phyloP scores from a whole-genome alignment of 1,284 basidiomycete species.

The Salmacisia buchloeana region DNA sequence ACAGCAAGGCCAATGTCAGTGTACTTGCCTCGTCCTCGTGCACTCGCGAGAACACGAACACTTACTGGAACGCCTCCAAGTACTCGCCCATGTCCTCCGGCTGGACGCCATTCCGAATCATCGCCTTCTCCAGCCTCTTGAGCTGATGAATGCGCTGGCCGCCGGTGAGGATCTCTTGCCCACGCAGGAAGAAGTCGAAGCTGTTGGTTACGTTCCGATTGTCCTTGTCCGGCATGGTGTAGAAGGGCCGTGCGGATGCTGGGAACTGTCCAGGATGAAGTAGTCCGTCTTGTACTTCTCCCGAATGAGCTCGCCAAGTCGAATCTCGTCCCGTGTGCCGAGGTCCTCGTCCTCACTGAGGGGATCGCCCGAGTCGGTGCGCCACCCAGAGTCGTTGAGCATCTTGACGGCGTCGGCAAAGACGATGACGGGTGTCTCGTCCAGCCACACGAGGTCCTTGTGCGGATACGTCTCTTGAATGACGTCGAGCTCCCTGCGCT shows the following conservation, averaged over 20 bases:
- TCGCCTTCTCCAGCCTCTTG: constrained; percentile 36
- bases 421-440: constrained; percentile 58
- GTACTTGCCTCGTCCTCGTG: too few species aligned
- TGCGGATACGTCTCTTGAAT: constrained; percentile 35
- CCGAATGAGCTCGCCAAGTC: constrained; percentile 79
- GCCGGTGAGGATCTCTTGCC: constrained; percentile 50
- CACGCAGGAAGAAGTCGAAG: constrained; percentile 47
- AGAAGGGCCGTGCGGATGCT: constrained; percentile 86
- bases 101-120: constrained; percentile 34
- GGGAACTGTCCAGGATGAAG: constrained; percentile 51
- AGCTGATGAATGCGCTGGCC: constrained; percentile 47
- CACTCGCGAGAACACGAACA: too few species aligned
- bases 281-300: constrained; percentile 86
- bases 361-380: constrained; percentile 36
- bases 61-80: constrained; percentile 44
- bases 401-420: constrained; percentile 84
- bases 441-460: constrained; percentile 48
- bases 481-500: constrained; percentile 26
- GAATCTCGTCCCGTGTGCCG: constrained; percentile 78
- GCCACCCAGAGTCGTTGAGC: constrained; percentile 48
- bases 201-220: constrained; percentile 41
- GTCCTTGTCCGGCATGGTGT: constrained; percentile 59
- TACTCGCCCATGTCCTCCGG: constrained; percentile 44
- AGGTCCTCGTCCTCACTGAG: constrained; percentile 43
- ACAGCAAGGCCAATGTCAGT: too few species aligned